A percentile compares a stretch with the other conserved stretches of the same genome.
Evolutionary conservation across 2,329 filamentous ascomycete species (phyloP).

Genomic region (Helotiales sp.): DNA sequence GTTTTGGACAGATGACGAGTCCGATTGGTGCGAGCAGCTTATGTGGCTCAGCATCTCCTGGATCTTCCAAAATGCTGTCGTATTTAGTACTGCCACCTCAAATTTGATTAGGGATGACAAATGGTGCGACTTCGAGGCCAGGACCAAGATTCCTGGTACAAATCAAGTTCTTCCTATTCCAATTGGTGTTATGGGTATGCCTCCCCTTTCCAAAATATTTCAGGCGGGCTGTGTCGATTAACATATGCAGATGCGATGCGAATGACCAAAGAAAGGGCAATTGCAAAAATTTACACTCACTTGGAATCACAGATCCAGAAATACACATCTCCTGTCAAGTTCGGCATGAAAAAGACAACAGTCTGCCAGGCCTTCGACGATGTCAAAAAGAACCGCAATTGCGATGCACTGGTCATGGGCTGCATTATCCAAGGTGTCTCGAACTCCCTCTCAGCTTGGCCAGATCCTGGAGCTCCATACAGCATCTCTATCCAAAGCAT

Average conservation of each 20-base stretch:
- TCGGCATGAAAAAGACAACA: background rate
- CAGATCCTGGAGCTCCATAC: background rate
- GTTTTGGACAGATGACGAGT: background rate
- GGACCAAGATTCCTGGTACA: background rate
- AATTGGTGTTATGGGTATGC: background rate
- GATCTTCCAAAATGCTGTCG: background rate
- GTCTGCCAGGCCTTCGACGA: background rate
- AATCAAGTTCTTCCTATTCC: background rate
- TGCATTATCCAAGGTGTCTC: background rate
- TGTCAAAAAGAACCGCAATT: background rate
- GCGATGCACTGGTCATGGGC: constrained; percentile 1
- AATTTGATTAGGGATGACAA: background rate
- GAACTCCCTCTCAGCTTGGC: background rate
- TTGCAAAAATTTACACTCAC: background rate
- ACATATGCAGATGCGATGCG: background rate
- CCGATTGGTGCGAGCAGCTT: background rate
- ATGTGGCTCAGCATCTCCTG: constrained; percentile 9
- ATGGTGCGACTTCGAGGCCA: background rate
- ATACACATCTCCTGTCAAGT: background rate
- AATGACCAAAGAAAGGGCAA: background rate
- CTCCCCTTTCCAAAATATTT: no score
- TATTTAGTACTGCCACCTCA: background rate
- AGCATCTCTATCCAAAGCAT: background rate
- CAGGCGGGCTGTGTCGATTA: background rate
- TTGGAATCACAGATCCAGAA: background rate